Conservation (phyloP, 2,329 filamentous ascomycete species). For the Alternaria arborescens region DNA sequence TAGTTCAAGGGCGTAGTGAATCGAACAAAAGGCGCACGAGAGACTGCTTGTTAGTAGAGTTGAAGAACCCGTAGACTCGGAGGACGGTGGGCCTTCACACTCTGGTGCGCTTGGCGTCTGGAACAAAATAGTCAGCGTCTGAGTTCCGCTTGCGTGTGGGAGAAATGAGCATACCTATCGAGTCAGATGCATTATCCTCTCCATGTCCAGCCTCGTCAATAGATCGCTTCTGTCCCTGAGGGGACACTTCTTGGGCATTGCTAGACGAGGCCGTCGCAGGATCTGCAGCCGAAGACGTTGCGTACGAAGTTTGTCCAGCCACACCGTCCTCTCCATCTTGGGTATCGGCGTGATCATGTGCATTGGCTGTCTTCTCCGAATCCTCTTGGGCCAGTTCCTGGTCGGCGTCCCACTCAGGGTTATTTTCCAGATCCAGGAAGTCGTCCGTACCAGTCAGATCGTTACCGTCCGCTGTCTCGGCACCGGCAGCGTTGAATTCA, state of each 20-base stretch:
- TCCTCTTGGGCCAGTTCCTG: slow-evolving; percentile 18
- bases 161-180: slow-evolving; percentile 34
- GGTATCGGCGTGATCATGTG: slow-evolving; percentile 21
- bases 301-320: slow-evolving; percentile 33
- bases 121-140: slow-evolving; percentile 19
- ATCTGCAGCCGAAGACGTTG: slow-evolving; percentile 40
- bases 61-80: slow-evolving; percentile 14
- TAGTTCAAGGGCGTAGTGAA: slow-evolving; percentile 6
- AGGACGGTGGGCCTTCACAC: slow-evolving; percentile 39
- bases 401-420: slow-evolving; percentile 29
- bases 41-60: slow-evolving; percentile 33
- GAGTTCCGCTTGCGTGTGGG: slow-evolving; percentile 5
- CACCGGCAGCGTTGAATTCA: slow-evolving; percentile 16
- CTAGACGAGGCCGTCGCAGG: slow-evolving; percentile 36
- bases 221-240: slow-evolving; percentile 45
- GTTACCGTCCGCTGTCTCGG: slow-evolving; percentile 19
- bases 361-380: slow-evolving; percentile 16
- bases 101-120: slow-evolving; percentile 45
- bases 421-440: slow-evolving; percentile 31
- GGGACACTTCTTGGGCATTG: slow-evolving; percentile 32
- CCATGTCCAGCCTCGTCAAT: slow-evolving; percentile 45
- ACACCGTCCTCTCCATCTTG: slow-evolving; percentile 38
- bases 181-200: slow-evolving; percentile 35
- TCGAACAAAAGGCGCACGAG: slow-evolving; percentile 3
- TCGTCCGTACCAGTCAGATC: slow-evolving; percentile 24